Base-by-base conservation (phyloP, 176 grass and related monocot species). In the Cenchrus fungigraminus region DNA sequence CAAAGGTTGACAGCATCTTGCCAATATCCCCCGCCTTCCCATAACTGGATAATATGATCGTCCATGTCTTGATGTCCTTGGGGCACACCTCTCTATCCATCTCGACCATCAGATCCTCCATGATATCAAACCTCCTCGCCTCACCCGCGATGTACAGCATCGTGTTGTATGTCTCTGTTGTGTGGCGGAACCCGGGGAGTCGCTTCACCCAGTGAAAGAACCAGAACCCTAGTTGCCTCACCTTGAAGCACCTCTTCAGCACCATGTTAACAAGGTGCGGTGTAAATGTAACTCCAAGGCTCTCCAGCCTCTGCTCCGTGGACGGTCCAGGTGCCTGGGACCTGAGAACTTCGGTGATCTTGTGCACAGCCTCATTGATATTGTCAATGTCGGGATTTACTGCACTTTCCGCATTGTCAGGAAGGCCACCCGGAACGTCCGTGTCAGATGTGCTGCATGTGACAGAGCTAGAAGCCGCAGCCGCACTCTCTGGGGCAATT, bases 41-140 rank as follows among this genome's bases (percentile, higher is more conserved):
- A 70, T 97, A 92, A 74, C 74, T 76, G 1, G 83, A 78, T 54
- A 94, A 89, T 7, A 91, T 14, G 69, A 91, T 89, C 31, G 88
- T 94, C 90, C 92, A 94, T 65, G 95, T 94, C 84, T 89, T 94
- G 86, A 92, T 78, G 81, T 92, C 83, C 80, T 89, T 92, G 17
- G 31, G 53, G 52, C 90, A 92, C 83, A 82, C 74, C 11, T 87
- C 81, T 54, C 60, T 68, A 12, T 94, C 95, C 95, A 97, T 97
- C 81, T 92, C 90, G 44, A 28, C 59, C 57, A 89, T 6, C 58
- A 97, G 82, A 20, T 66, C 79, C 86, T 97, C 88, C 88, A 97
- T 81, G 63, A 69, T 82, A 66, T 58, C 84, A 20, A 92, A 78
- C 7, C 71, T 79, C 44, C 60, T 85, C 0, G 68, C 40, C 73